Evolutionary conservation across 129 eudicot species (phyloP).

Genomic region (Flaveria sonorensis): DNA sequence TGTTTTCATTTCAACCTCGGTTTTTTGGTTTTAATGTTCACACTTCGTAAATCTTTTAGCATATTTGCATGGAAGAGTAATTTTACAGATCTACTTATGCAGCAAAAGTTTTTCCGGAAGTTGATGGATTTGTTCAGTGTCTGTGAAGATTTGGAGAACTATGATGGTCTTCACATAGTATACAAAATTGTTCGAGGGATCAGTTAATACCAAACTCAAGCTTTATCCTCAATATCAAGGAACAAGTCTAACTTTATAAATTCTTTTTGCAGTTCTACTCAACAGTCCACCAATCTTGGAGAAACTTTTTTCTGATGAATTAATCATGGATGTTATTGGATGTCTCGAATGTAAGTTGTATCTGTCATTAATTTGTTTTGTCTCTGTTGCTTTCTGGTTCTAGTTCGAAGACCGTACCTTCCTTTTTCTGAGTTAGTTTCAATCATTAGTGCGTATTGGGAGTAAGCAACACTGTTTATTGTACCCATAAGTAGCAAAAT

Average conservation of each 20-base stretch:
- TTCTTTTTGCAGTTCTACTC: conserved; percentile 66
- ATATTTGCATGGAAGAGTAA: conserved; percentile 6
- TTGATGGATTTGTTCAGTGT: conserved; percentile 77
- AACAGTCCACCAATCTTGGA: conserved; percentile 77
- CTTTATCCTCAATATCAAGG: background rate
- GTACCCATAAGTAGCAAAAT: background rate
- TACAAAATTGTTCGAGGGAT: conserved; percentile 82
- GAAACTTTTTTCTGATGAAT: conserved; percentile 82
- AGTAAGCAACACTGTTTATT: background rate
- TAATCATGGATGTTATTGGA: conserved; percentile 81
- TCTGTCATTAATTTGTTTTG: background rate
- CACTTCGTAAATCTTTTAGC: conserved; percentile 4
- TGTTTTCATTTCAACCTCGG: conserved; percentile 11
- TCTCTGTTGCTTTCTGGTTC: background rate
- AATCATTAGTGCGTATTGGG: background rate
- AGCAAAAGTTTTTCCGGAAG: conserved; percentile 84
- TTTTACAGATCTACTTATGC: conserved; percentile 32
- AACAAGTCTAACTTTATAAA: background rate
- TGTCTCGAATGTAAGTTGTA: conserved; percentile 83
- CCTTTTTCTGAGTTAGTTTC: background rate
- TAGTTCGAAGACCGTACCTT: background rate
- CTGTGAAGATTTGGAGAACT: conserved; percentile 82
- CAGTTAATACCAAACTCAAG: conserved; percentile 50
- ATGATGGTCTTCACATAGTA: conserved; percentile 76
- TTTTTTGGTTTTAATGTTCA: background rate